Conservation (phyloP, 345 rosid species). For the Salix viminalis region DNA sequence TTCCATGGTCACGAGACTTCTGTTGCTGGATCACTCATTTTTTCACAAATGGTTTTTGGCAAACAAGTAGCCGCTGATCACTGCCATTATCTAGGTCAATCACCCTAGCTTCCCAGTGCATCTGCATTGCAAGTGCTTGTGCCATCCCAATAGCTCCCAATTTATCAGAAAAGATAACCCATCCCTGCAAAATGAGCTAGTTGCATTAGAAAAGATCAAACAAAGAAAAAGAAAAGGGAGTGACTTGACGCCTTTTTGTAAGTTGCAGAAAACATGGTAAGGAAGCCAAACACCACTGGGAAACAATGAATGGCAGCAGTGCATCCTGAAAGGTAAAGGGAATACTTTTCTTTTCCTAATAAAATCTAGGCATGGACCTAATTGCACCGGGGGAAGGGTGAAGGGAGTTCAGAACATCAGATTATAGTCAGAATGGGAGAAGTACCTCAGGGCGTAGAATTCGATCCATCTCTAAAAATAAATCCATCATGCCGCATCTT, state of each 20-base stretch:
- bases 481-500: conserved; percentile 67
- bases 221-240: background rate
- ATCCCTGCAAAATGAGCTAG: conserved; percentile 53
- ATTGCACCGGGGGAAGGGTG: background rate
- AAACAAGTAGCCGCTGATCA: conserved; percentile 90
- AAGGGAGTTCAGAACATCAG: background rate
- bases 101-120: conserved; percentile 98
- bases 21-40: conserved; percentile 45
- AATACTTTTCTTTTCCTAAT: background rate
- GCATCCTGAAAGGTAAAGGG: background rate
- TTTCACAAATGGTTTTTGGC: conserved; percentile 82
- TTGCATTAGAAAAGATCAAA: background rate
- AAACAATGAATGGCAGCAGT: background rate
- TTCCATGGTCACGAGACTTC: conserved; percentile 13
- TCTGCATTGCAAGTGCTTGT: conserved; percentile 61
- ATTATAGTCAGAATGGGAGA: background rate
- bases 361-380: no score
- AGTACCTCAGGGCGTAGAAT: conserved; percentile 93
- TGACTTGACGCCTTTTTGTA: background rate
- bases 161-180: conserved; percentile 79
- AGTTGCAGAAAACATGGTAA: background rate
- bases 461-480: conserved; percentile 91
- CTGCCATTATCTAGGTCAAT: conserved; percentile 92
- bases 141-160: conserved; percentile 78
- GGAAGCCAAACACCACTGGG: background rate